These are phyloP conservation scores for Torrubiella hemipterigena DNA, from an alignment of 2,329 filamentous ascomycete genomes.

Conservation along the genomic window DNA sequence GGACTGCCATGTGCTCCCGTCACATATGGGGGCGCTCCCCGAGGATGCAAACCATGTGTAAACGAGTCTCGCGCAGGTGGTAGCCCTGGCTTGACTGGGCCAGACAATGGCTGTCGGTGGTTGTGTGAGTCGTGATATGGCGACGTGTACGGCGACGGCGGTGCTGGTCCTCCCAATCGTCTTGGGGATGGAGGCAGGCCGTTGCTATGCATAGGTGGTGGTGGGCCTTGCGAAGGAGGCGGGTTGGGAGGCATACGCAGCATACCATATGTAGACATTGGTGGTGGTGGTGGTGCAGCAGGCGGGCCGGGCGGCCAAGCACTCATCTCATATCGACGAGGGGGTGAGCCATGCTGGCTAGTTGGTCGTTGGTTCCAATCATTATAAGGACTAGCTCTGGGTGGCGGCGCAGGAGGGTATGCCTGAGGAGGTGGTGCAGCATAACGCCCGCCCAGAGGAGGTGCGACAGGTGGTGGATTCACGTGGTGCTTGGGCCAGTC, in stretches of 20 bases:
- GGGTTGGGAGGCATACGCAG: no score
- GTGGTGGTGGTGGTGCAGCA: conserved; percentile 10
- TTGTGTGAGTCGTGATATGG: conserved; percentile 15
- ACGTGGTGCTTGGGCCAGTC: no score
- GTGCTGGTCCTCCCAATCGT: conserved; percentile 27
- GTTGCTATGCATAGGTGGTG: conserved; percentile 23
- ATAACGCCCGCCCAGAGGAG: conserved; percentile 4
- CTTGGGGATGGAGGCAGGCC: conserved; percentile 37
- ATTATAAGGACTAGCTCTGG: conserved; percentile 20
- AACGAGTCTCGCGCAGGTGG: conserved; percentile 19
- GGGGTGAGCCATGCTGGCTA: conserved; percentile 34
- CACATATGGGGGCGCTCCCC: conserved; percentile 12
- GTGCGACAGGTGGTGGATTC: conserved; percentile 2
- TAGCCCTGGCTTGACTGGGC: conserved; percentile 20
- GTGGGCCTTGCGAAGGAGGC: conserved; percentile 22
- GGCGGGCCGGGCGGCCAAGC: background rate
- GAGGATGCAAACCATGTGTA: conserved; percentile 28
- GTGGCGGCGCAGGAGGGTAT: conserved; percentile 20
- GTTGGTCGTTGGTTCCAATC: conserved; percentile 38
- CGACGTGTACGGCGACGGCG: conserved; percentile 27
- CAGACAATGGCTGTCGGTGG: conserved; percentile 9
- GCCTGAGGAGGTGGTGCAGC: conserved; percentile 23
- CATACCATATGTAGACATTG: conserved; percentile 22
- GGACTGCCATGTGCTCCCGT: no score
- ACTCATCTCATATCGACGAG: conserved; percentile 21